These are phyloP conservation scores for Malassezia japonica DNA, from an alignment of 1,284 basidiomycete genomes.

Conservation along the genomic window DNA sequence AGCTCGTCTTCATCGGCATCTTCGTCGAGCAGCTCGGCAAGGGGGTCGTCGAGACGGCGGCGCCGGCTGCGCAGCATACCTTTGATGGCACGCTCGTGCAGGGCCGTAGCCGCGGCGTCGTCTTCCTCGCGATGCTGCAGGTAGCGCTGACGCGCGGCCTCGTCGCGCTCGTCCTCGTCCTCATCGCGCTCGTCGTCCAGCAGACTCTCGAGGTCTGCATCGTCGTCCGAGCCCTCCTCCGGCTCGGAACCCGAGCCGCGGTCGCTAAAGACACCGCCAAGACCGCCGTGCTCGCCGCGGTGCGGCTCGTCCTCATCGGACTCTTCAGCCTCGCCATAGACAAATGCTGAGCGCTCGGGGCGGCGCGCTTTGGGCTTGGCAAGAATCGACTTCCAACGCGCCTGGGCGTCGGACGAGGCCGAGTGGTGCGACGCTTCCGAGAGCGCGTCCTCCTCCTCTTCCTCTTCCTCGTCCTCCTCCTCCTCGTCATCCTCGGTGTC, in stretches of 20 bases:
- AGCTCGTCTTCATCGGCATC: constrained; percentile 41
- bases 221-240: constrained; percentile 34
- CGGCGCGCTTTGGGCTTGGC: not conserved
- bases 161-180: constrained; percentile 38
- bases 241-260: constrained; percentile 17
- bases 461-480: not conserved
- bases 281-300: constrained; percentile 27
- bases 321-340: constrained; percentile 45
- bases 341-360: constrained; percentile 20
- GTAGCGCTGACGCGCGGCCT: constrained; percentile 25
- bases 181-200: constrained; percentile 37
- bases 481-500: not conserved
- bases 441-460: not conserved
- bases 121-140: constrained; percentile 30
- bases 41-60: constrained; percentile 16
- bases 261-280: constrained; percentile 36
- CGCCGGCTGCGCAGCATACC: constrained; percentile 29
- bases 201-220: constrained; percentile 34
- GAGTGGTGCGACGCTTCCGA: not conserved
- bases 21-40: constrained; percentile 38
- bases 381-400: not conserved
- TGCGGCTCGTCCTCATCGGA: constrained; percentile 35
- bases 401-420: not conserved
- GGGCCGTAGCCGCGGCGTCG: constrained; percentile 29
- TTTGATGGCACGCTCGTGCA: constrained; percentile 32